phyloP scores from a whole-genome alignment of 202 grass and related monocot genomes.

The Panicum virgatum region DNA sequence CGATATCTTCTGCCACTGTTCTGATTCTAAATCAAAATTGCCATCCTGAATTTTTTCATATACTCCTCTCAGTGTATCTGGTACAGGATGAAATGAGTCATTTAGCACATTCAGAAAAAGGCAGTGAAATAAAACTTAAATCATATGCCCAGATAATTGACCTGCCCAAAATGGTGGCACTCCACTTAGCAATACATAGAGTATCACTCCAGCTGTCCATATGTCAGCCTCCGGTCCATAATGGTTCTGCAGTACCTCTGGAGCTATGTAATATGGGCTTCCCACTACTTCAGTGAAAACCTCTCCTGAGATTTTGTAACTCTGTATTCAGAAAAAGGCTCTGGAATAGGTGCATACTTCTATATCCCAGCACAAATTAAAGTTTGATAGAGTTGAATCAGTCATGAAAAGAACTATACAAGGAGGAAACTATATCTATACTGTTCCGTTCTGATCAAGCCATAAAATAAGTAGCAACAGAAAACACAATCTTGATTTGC shows the following conservation, averaged over 20 bases:
- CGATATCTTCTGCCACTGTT: conserved; percentile 52
- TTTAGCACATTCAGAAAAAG: not conserved
- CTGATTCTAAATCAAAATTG: conserved; percentile 47
- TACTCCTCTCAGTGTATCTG: conserved; percentile 51
- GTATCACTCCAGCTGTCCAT: conserved; percentile 65
- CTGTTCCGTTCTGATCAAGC: not conserved
- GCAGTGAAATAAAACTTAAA: conserved; percentile 21
- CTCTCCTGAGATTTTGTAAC: conserved; percentile 36
- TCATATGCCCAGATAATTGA: conserved; percentile 19
- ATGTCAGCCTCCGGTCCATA: conserved; percentile 62
- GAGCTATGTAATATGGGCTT: conserved; percentile 60
- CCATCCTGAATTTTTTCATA: conserved; percentile 50
- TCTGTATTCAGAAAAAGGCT: not conserved
- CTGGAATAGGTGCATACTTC: not conserved
- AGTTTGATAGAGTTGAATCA: not conserved
- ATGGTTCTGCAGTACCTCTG: conserved; percentile 50
- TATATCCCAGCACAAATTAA: not conserved
- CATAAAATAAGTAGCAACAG: conserved; percentile 4
- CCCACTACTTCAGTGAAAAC: conserved; percentile 51
- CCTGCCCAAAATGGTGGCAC: conserved; percentile 63
- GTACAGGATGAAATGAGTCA: not conserved
- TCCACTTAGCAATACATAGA: conserved; percentile 61
- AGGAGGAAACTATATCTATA: not conserved
- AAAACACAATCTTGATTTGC: not conserved
- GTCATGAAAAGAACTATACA: not conserved